A percentile compares a stretch with the other conserved stretches of the same genome.
Conservation (phyloP, 768 basidiomycete species). For the Xerocomus brunneocitrinus region DNA sequence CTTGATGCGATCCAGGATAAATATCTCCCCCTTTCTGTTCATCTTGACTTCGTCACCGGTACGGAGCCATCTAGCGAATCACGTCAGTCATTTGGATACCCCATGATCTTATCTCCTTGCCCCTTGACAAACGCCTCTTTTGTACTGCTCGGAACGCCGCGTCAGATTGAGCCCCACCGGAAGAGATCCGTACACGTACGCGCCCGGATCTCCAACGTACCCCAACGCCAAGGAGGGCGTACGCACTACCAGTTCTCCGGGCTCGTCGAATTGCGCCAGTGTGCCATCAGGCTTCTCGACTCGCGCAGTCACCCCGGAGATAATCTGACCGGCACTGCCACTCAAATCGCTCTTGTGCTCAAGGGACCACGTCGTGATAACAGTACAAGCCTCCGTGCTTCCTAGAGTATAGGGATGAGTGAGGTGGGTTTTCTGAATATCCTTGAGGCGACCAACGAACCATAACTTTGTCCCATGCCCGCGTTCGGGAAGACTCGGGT, state of each 20-base stretch:
- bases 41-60: conserved; percentile 71
- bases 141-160: conserved; percentile 37
- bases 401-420: conserved; percentile 32
- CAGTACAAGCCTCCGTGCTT: conserved; percentile 59
- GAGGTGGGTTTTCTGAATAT: not conserved
- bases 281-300: conserved; percentile 57
- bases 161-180: conserved; percentile 3
- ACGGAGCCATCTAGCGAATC: conserved; percentile 48
- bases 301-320: conserved; percentile 54
- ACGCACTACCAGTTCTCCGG: conserved; percentile 57
- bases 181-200: conserved; percentile 39
- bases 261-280: conserved; percentile 51
- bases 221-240: conserved; percentile 58
- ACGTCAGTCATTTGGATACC: not conserved
- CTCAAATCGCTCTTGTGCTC: conserved; percentile 42
- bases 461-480: conserved; percentile 59
- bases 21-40: conserved; percentile 57
- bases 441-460: conserved; percentile 26
- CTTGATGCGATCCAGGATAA: conserved; percentile 71
- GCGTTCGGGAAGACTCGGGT: conserved; percentile 43
- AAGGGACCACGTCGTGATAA: conserved; percentile 44
- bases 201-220: conserved; percentile 54
- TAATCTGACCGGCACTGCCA: conserved; percentile 54
- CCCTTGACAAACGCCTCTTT: conserved; percentile 59
- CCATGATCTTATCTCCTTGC: conserved; percentile 1